These are phyloP conservation scores for Candida xiaguanensis DNA, from an alignment of 805 yeast species.

Conservation along the genomic window DNA sequence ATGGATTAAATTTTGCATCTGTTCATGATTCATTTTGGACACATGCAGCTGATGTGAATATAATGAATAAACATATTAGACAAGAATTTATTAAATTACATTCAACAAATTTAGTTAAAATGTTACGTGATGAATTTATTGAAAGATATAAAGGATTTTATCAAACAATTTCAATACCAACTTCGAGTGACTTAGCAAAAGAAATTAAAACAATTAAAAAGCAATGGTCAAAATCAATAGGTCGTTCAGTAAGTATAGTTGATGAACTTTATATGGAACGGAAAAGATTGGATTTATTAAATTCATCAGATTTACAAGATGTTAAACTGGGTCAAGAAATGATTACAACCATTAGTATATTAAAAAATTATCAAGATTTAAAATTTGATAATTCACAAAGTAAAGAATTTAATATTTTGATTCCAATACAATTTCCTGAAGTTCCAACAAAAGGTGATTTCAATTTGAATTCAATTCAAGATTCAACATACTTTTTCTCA, in stretches of 20 bases:
- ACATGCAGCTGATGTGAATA: slow-evolving; percentile 26
- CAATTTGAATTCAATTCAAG: slow-evolving; percentile 26
- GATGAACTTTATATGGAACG: slow-evolving; percentile 7
- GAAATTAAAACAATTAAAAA: slow-evolving; percentile 8
- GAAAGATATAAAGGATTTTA: slow-evolving; percentile 19
- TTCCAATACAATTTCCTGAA: slow-evolving; percentile 26
- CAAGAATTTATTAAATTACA: slow-evolving; percentile 35
- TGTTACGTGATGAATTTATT: slow-evolving; percentile 25
- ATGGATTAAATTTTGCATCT: slow-evolving; percentile 28
- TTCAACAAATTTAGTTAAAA: slow-evolving; percentile 20
- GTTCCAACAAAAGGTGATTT: slow-evolving; percentile 31
- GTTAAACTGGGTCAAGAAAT: slow-evolving; percentile 7
- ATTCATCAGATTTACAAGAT: slow-evolving; percentile 19
- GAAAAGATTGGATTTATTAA: slow-evolving; percentile 10
- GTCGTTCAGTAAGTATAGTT: neutral
- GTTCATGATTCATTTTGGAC: slow-evolving; percentile 49
- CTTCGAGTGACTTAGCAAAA: slow-evolving; percentile 18
- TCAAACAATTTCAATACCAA: slow-evolving; percentile 17
- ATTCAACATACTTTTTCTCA: slow-evolving; percentile 38
- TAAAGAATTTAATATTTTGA: slow-evolving; percentile 21
- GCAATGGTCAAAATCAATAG: slow-evolving; percentile 1
- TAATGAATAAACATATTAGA: slow-evolving; percentile 24
- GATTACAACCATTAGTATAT: slow-evolving; percentile 3
- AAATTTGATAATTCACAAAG: neutral
- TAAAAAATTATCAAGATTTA: slow-evolving; percentile 1